These are phyloP conservation scores for Fusarium oligoseptatum DNA, from an alignment of 2,329 filamentous ascomycete species.

Conservation along the genomic window DNA sequence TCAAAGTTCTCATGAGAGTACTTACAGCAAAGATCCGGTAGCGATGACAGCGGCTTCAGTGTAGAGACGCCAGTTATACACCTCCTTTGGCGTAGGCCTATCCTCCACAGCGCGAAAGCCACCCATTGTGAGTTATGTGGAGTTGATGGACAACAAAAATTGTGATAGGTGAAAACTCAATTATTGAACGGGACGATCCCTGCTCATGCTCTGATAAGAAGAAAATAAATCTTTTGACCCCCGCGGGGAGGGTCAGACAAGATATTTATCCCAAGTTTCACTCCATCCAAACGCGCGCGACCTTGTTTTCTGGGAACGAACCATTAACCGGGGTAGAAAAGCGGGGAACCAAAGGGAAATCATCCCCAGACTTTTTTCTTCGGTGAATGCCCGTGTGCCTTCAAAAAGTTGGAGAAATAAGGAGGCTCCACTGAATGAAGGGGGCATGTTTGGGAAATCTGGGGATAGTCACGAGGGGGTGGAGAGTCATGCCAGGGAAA, in stretches of 20 bases:
- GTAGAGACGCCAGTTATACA: conserved; percentile 67
- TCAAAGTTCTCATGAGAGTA: too few species aligned
- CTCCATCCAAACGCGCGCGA: conserved; percentile 5
- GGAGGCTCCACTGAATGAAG: not conserved
- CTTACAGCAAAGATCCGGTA: conserved; percentile 60
- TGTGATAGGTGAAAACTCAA: not conserved
- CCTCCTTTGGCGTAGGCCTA: conserved; percentile 67
- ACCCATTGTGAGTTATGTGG: conserved; percentile 46
- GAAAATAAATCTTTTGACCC: not conserved
- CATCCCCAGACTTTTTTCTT: not conserved
- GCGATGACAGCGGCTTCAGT: conserved; percentile 62
- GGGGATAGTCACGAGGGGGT: conserved; percentile 30
- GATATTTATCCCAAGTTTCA: conserved; percentile 39
- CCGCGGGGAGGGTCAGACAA: conserved; percentile 20
- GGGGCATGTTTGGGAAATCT: conserved; percentile 22
- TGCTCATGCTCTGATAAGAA: not conserved
- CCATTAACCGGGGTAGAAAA: conserved; percentile 8
- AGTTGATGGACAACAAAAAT: not conserved
- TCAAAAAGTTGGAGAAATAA: not conserved
- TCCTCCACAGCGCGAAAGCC: conserved; percentile 65
- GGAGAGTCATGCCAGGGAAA: not conserved
- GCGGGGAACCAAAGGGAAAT: not conserved
- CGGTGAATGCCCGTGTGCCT: not conserved
- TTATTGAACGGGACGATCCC: not conserved
- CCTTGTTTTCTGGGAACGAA: conserved; percentile 10